phyloP scores from a whole-genome alignment of 129 eudicot species.

The Flaveria trinervia region DNA sequence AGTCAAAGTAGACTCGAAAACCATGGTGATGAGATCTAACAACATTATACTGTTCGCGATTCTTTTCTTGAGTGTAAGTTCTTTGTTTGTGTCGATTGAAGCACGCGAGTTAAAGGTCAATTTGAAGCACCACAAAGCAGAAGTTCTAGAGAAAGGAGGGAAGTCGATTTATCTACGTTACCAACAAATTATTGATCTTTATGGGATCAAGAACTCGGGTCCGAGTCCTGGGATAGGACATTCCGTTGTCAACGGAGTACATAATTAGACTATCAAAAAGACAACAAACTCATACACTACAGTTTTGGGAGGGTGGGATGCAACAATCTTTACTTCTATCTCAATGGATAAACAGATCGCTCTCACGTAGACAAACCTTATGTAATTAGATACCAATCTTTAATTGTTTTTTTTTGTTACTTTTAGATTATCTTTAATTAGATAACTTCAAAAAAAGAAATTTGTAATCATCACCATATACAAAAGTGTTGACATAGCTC shows the following conservation, averaged over 20 bases:
- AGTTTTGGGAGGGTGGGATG: no score
- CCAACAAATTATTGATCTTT: constrained; percentile 41
- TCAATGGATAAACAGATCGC: no score
- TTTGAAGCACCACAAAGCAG: constrained; percentile 20
- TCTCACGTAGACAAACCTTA: no score
- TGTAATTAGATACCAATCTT: constrained; percentile 15
- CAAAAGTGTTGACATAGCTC: no score
- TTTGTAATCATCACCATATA: constrained; percentile 19
- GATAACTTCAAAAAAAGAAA: constrained; percentile 10
- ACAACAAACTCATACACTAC: no score
- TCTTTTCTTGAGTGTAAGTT: constrained; percentile 38
- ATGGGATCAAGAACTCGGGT: constrained; percentile 56
- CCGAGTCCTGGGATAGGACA: constrained; percentile 72
- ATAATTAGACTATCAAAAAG: constrained; percentile 18
- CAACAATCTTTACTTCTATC: no score
- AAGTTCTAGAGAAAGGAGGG: not conserved
- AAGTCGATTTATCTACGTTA: constrained; percentile 7
- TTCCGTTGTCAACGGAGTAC: constrained; percentile 30
- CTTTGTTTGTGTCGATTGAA: constrained; percentile 25
- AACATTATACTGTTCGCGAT: constrained; percentile 23
- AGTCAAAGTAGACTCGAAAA: constrained; percentile 22
- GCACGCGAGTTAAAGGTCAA: constrained; percentile 27
- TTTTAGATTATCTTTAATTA: not conserved
- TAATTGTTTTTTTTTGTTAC: constrained; percentile 18
- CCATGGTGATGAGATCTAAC: constrained; percentile 38